Conservation (phyloP, 129 eudicot species). For the Daucus carota region DH1_v3.0 NC_030382.2:38801501-38802000, state of each 20-base stretch:
- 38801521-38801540: background rate
- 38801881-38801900: too few species aligned
- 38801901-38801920: too few species aligned
- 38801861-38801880: background rate
- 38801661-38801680: background rate
- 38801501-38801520: background rate
- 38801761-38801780: background rate
- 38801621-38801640: background rate
- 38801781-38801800: background rate
- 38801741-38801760: background rate
- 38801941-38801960: too few species aligned
- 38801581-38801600: background rate
- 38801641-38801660: background rate
- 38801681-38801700: background rate
- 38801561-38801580: background rate
- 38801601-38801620: background rate
- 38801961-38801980: too few species aligned
- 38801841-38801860: background rate
- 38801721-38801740: background rate
- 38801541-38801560: background rate
- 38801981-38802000: too few species aligned
- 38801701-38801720: background rate
- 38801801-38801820: background rate
- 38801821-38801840: background rate
- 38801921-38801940: too few species aligned